These are phyloP conservation scores for Blepharisma japonicum DNA, from an alignment of 73 alveolate species.

Conservation along the genomic window DNA sequence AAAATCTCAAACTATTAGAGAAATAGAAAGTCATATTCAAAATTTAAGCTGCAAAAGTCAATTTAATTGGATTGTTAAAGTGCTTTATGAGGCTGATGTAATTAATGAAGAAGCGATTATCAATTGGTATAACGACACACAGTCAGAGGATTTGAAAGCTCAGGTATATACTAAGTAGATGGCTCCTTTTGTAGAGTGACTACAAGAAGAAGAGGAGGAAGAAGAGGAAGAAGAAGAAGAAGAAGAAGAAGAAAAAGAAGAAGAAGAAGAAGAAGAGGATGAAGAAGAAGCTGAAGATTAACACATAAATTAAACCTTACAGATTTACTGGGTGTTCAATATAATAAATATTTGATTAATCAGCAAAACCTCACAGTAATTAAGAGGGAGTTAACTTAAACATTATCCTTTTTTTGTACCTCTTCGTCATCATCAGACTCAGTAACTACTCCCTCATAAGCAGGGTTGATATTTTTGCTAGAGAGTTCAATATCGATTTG, in stretches of 20 bases:
- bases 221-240: neutral
- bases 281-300: too few relatives aligned
- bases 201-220: constrained; percentile 15
- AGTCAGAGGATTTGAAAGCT: neutral
- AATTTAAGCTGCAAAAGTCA: neutral
- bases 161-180: neutral
- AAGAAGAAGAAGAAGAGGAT: neutral
- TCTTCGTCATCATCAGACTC: constrained; percentile 8
- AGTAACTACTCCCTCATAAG: constrained; percentile 10
- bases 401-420: too few relatives aligned
- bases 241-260: neutral
- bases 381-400: too few relatives aligned
- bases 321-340: too few relatives aligned
- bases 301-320: too few relatives aligned
- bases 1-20: neutral
- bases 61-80: constrained; percentile 17
- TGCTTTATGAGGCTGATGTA: neutral
- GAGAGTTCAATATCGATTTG: neutral
- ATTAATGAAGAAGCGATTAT: constrained; percentile 9
- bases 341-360: too few relatives aligned
- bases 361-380: too few relatives aligned
- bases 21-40: neutral
- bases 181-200: constrained; percentile 21
- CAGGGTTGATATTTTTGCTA: neutral
- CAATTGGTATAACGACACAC: neutral